Evolutionary conservation across 148 eudicot species (phyloP).

Genomic region (Heliamphora exappendiculata): DNA sequence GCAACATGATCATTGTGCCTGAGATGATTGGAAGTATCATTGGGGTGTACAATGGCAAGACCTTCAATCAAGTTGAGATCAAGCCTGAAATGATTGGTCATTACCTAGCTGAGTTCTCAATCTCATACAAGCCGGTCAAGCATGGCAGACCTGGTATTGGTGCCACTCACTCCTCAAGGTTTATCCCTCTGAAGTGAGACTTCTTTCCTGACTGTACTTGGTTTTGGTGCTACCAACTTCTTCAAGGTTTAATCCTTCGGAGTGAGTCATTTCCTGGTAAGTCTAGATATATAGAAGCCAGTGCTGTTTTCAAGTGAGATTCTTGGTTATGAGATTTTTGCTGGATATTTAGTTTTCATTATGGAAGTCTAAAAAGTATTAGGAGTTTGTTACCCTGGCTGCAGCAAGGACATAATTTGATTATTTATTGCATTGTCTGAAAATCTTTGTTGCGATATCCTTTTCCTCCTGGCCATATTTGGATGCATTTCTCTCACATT

Average conservation of each 20-base stretch:
- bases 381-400: too few relatives aligned
- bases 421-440: too few relatives aligned
- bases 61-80: slow-evolving; percentile 43
- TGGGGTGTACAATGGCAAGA: slow-evolving; percentile 37
- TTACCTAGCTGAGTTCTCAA: slow-evolving; percentile 53
- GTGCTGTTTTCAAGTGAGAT: neutral
- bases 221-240: slow-evolving; percentile 58
- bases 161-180: slow-evolving; percentile 62
- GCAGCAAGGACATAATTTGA: neutral
- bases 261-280: slow-evolving; percentile 18
- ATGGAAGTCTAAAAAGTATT: neutral
- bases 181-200: slow-evolving; percentile 50
- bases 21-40: slow-evolving; percentile 42
- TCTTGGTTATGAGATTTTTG: neutral
- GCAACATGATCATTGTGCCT: slow-evolving; percentile 51
- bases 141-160: slow-evolving; percentile 67
- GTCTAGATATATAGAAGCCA: neutral
- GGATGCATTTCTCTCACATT: too few relatives aligned
- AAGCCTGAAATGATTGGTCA: slow-evolving; percentile 61
- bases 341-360: neutral
- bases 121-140: slow-evolving; percentile 59
- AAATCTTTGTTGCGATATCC: neutral
- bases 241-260: slow-evolving; percentile 53
- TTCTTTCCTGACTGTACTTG: neutral
- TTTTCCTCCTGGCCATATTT: too few relatives aligned